Evolutionary conservation across 495 filamentous ascomycete genomes (phyloP), one percentile per base, ranked within the genome.

Genomic region (Corynascus novoguineensis): DNA sequence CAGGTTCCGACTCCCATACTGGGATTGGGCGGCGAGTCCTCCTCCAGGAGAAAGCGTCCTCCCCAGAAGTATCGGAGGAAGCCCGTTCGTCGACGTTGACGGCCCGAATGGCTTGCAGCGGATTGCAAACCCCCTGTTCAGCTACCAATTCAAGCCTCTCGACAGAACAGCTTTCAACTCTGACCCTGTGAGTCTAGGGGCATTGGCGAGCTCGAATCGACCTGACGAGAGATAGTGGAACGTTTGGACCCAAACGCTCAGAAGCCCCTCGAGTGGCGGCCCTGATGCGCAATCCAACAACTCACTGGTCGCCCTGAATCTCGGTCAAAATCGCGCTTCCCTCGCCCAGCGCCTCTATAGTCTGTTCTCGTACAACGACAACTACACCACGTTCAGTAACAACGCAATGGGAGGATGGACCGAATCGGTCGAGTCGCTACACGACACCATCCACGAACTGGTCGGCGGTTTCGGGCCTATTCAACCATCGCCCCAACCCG

Each of bases 391-490:
- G 5, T 81, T 86, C 64, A 82, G 80, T 58, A 86, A 81, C 62
- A 79, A 82, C 60, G 77, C 72, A 3, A 78, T 75, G 74, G 75
- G 74, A 27, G 58, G 65, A 21, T 41, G 66, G 28, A 75, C 67
- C 32, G 82, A 86, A 63, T 84, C 80, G 10, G 60, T 87, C 11
- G 84, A 87, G 65, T 77, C 80, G 2, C 49, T 88, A 4, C 86
- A 89, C 64, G 83, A 88, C 65, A 76, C 71, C 4, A 78, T 88
- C 44, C 86, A 88, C 58, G 77, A 77, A 12, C 78, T 85, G 10
- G 71, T 71, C 29, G 78, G 74, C n/a, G 74, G 74, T 24, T 58
- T 62, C 12, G 65, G 62, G 4, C 52, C 53, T 14, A 45, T 51
- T 21, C 28, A 34, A 19, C 52, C 62, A 4, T 51, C 59, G 15